These are phyloP conservation scores for Ascochyta rabiei DNA, from an alignment of 2,329 filamentous ascomycete species.

Conservation along the genomic window DNA sequence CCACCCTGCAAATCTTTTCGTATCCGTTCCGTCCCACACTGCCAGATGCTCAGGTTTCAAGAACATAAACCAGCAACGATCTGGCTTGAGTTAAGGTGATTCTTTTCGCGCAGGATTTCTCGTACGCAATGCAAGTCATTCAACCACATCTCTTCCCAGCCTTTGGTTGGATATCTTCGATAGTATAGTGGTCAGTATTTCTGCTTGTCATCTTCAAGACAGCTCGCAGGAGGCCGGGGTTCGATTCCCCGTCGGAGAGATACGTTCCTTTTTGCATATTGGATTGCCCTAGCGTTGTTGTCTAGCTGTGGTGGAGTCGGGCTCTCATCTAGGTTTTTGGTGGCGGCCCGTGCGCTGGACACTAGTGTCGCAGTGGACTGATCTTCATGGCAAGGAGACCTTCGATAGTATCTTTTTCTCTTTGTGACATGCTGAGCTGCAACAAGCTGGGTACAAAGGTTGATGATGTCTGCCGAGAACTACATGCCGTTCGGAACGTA, in stretches of 20 bases:
- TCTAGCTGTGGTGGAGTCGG: neutral
- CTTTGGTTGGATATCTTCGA: slow-evolving; percentile 14
- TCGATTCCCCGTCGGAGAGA: slow-evolving; percentile 21
- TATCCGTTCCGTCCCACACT: neutral
- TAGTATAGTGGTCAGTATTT: slow-evolving; percentile 18
- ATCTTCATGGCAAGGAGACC: no score
- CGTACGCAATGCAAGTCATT: neutral
- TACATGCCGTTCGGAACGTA: no score
- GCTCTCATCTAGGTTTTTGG: neutral
- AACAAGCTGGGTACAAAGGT: no score
- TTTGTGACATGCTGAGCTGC: no score
- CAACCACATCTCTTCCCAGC: slow-evolving; percentile 8
- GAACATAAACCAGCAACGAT: neutral
- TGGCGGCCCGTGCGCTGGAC: neutral
- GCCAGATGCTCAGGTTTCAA: neutral
- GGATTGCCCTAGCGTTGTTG: neutral
- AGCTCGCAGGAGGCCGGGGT: slow-evolving; percentile 18
- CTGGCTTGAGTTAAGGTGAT: no score
- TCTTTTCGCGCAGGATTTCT: neutral
- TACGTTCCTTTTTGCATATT: neutral
- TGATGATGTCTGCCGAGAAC: no score
- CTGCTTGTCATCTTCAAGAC: slow-evolving; percentile 12
- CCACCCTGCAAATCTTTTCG: neutral
- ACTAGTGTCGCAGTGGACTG: neutral
- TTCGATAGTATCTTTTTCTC: no score